Percentiles rank a stretch among this genome's conserved stretches.
These are phyloP conservation scores for Aureococcus anophagefferens DNA, from an alignment of 108 stramenopile genomes.

Conservation along the genomic window DNA sequence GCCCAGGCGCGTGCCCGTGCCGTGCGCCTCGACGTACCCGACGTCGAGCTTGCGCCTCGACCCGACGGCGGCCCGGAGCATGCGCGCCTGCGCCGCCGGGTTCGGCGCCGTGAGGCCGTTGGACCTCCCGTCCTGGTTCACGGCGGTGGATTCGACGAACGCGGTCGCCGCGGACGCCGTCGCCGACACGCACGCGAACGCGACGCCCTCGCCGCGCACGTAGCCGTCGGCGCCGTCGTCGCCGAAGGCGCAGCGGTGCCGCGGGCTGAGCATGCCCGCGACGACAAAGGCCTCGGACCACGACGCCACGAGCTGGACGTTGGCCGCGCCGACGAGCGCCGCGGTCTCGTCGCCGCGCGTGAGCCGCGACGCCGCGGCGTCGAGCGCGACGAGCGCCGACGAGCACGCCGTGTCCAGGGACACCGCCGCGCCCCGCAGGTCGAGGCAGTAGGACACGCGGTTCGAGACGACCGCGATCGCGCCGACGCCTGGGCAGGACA, in stretches of 20 bases:
- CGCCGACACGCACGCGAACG: too few relatives aligned
- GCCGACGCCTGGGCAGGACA: too few relatives aligned
- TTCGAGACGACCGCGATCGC: not conserved
- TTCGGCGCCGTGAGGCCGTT: too few relatives aligned
- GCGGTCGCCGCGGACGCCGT: too few relatives aligned
- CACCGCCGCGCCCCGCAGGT: slow-evolving; percentile 7
- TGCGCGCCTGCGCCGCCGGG: too few relatives aligned
- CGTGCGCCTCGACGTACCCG: slow-evolving; percentile 19
- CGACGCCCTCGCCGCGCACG: slow-evolving; percentile 8
- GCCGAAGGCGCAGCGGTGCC: slow-evolving; percentile 1
- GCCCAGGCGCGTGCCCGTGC: too few relatives aligned
- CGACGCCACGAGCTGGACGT: not conserved
- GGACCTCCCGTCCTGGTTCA: slow-evolving; percentile 15
- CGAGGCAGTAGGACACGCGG: slow-evolving; percentile 15
- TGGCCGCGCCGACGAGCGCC: slow-evolving; percentile 14
- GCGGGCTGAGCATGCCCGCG: slow-evolving; percentile 12
- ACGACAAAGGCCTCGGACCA: not conserved
- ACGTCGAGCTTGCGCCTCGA: too few relatives aligned
- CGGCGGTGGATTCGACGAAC: not conserved
- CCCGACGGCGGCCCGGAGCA: not conserved
- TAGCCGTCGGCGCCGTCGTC: slow-evolving; percentile 19
- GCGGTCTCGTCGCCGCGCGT: not conserved
- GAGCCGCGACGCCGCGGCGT: slow-evolving; percentile 6
- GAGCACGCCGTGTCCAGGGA: too few relatives aligned
- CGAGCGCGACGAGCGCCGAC: slow-evolving; percentile 13